Conservation (phyloP, 2,329 filamentous ascomycete genomes). For the Claviceps sp. region DNA sequence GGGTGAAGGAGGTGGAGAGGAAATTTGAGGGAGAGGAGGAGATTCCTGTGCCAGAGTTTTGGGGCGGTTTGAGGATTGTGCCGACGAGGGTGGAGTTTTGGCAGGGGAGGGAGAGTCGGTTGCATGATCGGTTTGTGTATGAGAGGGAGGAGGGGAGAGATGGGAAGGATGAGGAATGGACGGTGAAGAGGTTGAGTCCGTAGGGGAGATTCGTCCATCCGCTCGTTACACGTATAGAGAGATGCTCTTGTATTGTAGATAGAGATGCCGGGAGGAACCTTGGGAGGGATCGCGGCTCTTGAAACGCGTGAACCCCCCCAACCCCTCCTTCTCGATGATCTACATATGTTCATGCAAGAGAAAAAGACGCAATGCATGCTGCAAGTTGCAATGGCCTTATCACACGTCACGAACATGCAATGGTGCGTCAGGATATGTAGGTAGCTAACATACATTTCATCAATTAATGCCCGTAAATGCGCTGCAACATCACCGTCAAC, state of each 20-base stretch:
- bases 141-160: slow-evolving; percentile 38
- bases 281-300: too few species aligned
- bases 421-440: background rate
- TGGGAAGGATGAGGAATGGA: slow-evolving; percentile 36
- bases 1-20: slow-evolving; percentile 64
- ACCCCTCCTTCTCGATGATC: too few species aligned
- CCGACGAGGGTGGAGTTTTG: slow-evolving; percentile 90
- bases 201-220: slow-evolving; percentile 18
- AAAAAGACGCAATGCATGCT: background rate
- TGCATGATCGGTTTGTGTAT: slow-evolving; percentile 92
- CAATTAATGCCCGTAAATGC: background rate
- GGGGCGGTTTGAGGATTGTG: slow-evolving; percentile 79
- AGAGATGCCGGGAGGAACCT: too few species aligned
- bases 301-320: too few species aligned
- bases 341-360: background rate
- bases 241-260: too few species aligned
- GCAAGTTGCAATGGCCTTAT: background rate
- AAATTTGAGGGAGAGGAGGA: slow-evolving; percentile 61
- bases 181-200: slow-evolving; percentile 60
- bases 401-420: too few species aligned
- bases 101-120: slow-evolving; percentile 76
- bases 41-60: slow-evolving; percentile 86
- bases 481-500: background rate
- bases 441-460: background rate
- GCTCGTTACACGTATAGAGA: too few species aligned